Percentiles rank a stretch among this genome's conserved stretches.
These are phyloP conservation scores for Sergeia podlipaevii DNA, from an alignment of 208 protist species.

Conservation along the genomic window DNA sequence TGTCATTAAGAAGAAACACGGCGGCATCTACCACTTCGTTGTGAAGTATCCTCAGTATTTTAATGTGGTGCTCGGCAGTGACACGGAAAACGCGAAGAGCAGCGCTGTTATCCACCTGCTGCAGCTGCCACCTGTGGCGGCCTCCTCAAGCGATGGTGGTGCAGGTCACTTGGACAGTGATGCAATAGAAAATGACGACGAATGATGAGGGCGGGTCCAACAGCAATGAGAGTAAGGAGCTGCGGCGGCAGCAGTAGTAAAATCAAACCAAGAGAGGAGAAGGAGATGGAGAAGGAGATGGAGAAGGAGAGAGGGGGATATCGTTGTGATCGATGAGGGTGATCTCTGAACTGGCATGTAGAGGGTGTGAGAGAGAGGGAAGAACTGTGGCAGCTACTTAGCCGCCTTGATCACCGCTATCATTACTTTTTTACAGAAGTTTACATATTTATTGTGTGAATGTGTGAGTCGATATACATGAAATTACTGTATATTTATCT, in stretches of 20 bases:
- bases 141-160: neutral
- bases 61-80: constrained; percentile 66
- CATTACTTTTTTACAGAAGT: too few relatives aligned
- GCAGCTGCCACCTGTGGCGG: constrained; percentile 33
- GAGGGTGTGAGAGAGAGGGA: too few relatives aligned
- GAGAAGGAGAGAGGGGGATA: neutral
- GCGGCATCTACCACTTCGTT: constrained; percentile 76
- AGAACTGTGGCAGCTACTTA: too few relatives aligned
- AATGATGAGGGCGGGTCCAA: constrained; percentile 9
- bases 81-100: constrained; percentile 55
- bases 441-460: too few relatives aligned
- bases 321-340: neutral
- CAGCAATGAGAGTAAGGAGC: constrained; percentile 8
- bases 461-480: too few relatives aligned
- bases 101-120: constrained; percentile 75
- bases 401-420: too few relatives aligned
- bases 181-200: constrained; percentile 1
- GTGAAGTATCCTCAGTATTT: constrained; percentile 77
- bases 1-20: constrained; percentile 58
- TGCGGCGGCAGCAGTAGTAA: constrained; percentile 2
- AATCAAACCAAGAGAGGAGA: constrained; percentile 8
- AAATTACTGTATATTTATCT: too few relatives aligned
- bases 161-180: neutral
- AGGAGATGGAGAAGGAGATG: constrained; percentile 18
- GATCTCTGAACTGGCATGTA: too few relatives aligned